These are phyloP conservation scores for Chlamydomonas sphaeroides DNA, from an alignment of 139 green algal species.

Conservation along the genomic window DNA sequence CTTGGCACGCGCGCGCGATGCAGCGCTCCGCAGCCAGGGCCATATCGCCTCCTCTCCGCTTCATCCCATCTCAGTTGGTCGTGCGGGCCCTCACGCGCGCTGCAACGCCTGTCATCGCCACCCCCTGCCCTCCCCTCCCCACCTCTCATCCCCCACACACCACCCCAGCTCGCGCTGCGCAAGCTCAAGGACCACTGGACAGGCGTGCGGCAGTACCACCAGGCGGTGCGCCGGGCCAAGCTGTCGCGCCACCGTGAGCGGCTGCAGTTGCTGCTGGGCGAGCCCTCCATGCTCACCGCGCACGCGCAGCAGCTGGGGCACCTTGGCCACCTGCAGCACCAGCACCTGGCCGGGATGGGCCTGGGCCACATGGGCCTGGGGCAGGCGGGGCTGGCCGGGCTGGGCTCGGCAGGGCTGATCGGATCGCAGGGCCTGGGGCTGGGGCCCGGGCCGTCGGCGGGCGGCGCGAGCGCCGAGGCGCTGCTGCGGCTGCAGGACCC, in stretches of 20 bases:
- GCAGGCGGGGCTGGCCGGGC: no score
- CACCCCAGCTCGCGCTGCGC: slow-evolving; percentile 14
- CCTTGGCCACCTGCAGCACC: not conserved
- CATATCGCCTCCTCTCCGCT: no score
- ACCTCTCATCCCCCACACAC: not conserved
- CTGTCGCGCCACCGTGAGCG: slow-evolving; percentile 21
- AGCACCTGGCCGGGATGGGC: not conserved
- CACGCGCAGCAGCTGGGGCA: not conserved
- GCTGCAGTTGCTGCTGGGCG: slow-evolving; percentile 8
- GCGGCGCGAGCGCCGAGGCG: not conserved
- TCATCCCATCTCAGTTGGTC: no score
- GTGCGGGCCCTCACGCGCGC: not conserved
- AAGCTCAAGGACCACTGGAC: slow-evolving; percentile 44
- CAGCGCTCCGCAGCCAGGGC: no score
- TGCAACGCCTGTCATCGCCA: not conserved
- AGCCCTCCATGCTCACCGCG: slow-evolving; percentile 6
- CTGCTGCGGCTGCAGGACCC: not conserved
- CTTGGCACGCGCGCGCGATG: no score
- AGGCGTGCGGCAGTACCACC: slow-evolving; percentile 30
- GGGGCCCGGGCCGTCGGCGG: not conserved
- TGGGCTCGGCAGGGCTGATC: not conserved
- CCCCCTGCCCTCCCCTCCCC: not conserved
- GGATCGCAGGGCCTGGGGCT: not conserved
- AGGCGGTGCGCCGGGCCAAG: slow-evolving; percentile 7
- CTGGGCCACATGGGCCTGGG: not conserved